phyloP scores from a whole-genome alignment of 2,329 filamentous ascomycete species.

The Dactylellina drechsleri region DNA sequence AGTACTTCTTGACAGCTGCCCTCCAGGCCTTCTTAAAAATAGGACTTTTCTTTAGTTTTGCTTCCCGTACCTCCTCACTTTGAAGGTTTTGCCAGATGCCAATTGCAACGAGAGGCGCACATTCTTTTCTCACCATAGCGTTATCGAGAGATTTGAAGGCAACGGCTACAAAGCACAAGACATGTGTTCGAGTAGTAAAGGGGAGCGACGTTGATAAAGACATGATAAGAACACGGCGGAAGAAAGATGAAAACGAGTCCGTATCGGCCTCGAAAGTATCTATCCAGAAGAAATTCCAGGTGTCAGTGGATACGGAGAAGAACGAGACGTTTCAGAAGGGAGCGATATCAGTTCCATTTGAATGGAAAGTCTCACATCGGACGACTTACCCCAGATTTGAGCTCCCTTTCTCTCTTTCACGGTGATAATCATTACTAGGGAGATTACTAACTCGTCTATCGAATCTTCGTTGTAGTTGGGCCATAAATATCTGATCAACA shows the following conservation, averaged over 20 bases:
- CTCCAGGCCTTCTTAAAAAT: conserved; percentile 90
- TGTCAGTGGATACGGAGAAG: not conserved
- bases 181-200: conserved; percentile 75
- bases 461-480: conserved; percentile 88
- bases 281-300: conserved; percentile 59
- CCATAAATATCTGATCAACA: conserved; percentile 79
- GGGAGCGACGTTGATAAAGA: conserved; percentile 77
- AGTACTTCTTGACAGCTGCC: conserved; percentile 83
- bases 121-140: conserved; percentile 90
- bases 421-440: conserved; percentile 86
- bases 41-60: conserved; percentile 75
- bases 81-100: conserved; percentile 94
- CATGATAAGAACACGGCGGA: conserved; percentile 89
- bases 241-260: conserved; percentile 85
- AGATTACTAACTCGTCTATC: conserved; percentile 88
- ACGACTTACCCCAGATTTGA: conserved; percentile 80
- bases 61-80: conserved; percentile 77
- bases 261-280: conserved; percentile 80
- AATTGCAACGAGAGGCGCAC: conserved; percentile 92
- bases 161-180: conserved; percentile 88
- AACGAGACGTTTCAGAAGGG: not conserved
- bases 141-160: conserved; percentile 95
- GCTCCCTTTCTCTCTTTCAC: conserved; percentile 88
- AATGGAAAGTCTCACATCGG: not conserved
- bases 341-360: not conserved